These are phyloP conservation scores for Erythrobasidium yunnanense DNA, from an alignment of 768 basidiomycete genomes.

Conservation along the genomic window DNA sequence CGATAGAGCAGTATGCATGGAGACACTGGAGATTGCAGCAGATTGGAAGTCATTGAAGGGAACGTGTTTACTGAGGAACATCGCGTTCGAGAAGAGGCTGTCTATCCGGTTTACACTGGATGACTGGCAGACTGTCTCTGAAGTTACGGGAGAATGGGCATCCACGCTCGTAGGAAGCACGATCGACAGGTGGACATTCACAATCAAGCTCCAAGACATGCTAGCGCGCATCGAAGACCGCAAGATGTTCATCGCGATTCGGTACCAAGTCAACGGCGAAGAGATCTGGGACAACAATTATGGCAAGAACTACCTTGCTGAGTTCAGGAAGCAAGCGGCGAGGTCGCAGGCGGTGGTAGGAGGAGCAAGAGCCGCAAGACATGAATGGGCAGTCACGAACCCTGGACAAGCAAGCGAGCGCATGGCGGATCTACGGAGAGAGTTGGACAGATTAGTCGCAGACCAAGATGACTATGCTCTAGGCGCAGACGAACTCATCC, in stretches of 20 bases:
- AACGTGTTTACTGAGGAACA: slow-evolving; percentile 64
- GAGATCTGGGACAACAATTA: slow-evolving; percentile 91
- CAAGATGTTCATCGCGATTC: slow-evolving; percentile 64
- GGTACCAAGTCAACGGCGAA: slow-evolving; percentile 52
- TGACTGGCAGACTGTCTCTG: slow-evolving; percentile 89
- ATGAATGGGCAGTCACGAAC: slow-evolving; percentile 43
- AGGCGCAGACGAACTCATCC: slow-evolving; percentile 27
- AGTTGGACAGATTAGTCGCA: slow-evolving; percentile 55
- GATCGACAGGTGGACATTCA: slow-evolving; percentile 67
- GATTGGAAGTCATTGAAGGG: slow-evolving; percentile 55
- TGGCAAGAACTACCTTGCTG: slow-evolving; percentile 65
- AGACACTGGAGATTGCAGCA: slow-evolving; percentile 44
- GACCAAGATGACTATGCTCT: slow-evolving; percentile 37
- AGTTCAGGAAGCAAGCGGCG: slow-evolving; percentile 47
- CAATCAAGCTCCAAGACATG: slow-evolving; percentile 64
- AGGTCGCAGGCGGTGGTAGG: neutral
- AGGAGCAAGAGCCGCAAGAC: slow-evolving; percentile 2
- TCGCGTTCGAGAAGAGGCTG: slow-evolving; percentile 77
- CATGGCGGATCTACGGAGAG: slow-evolving; percentile 55
- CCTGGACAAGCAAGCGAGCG: slow-evolving; percentile 44
- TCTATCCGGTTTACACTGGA: slow-evolving; percentile 87
- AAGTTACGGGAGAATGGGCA: slow-evolving; percentile 67
- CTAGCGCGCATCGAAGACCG: slow-evolving; percentile 67
- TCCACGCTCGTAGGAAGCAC: slow-evolving; percentile 42
- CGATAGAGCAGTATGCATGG: slow-evolving; percentile 41